A percentile compares a stretch with the other conserved stretches of the same genome.
phyloP scores from a whole-genome alignment of 2,329 filamentous ascomycete species.

The Diaporthe sp. region DNA sequence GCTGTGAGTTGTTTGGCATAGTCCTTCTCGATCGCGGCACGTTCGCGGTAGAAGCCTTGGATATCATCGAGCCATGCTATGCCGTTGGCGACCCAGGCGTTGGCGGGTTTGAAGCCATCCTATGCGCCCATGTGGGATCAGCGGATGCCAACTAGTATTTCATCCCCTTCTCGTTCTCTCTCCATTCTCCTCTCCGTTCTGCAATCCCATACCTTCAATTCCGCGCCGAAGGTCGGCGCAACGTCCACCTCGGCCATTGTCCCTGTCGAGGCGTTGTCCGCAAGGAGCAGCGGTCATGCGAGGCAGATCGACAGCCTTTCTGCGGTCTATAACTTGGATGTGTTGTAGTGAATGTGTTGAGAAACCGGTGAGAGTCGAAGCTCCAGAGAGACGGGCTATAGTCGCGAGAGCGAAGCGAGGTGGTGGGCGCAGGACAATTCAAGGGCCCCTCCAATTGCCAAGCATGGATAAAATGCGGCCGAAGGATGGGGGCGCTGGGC shows the following conservation, averaged over 20 bases:
- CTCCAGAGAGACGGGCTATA: not conserved
- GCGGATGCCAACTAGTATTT: not conserved
- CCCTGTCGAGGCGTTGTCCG: slow-evolving; percentile 43
- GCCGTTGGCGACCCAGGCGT: slow-evolving; percentile 89
- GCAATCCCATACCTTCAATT: slow-evolving; percentile 81
- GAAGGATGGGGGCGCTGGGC: slow-evolving; percentile 7
- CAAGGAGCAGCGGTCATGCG: slow-evolving; percentile 40
- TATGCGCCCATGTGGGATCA: slow-evolving; percentile 54
- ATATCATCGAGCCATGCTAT: slow-evolving; percentile 97
- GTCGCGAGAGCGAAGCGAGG: not conserved
- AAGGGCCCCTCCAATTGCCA: slow-evolving; percentile 36
- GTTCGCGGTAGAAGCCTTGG: slow-evolving; percentile 96
- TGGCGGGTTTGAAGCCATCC: slow-evolving; percentile 98
- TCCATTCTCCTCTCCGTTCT: not conserved
- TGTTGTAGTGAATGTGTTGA: not conserved
- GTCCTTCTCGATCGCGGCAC: slow-evolving; percentile 95
- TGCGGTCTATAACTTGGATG: not conserved
- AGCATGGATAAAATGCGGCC: slow-evolving; percentile 34
- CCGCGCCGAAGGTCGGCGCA: slow-evolving; percentile 89
- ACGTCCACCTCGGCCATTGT: slow-evolving; percentile 86
- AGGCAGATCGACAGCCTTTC: not conserved
- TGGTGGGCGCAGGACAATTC: slow-evolving; percentile 17
- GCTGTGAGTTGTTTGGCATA: slow-evolving; percentile 90
- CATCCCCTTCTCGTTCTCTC: not conserved
- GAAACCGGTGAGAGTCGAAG: slow-evolving; percentile 16